Conservation (phyloP, 768 basidiomycete genomes). For the Strobilomyces dryophilus region DNA sequence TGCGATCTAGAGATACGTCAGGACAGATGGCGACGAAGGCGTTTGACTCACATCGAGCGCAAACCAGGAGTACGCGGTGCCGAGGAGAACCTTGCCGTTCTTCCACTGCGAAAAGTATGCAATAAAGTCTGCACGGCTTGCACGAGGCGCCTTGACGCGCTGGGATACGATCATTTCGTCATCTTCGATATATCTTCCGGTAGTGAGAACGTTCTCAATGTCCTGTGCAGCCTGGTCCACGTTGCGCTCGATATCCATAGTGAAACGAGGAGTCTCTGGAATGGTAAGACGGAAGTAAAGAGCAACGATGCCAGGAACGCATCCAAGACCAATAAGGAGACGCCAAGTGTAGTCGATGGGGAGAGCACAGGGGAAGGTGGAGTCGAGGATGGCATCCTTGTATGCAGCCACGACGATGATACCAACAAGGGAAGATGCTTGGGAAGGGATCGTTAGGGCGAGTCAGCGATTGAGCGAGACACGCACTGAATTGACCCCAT, state of each 20-base stretch:
- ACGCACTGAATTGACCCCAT: constrained; percentile 76
- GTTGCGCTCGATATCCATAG: constrained; percentile 89
- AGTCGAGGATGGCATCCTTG: constrained; percentile 53
- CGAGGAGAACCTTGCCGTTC: constrained; percentile 77
- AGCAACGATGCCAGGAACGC: constrained; percentile 73
- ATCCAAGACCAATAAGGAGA: constrained; percentile 83
- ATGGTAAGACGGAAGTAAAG: constrained; percentile 93
- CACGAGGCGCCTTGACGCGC: constrained; percentile 65
- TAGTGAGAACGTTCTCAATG: constrained; percentile 62
- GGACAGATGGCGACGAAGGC: neutral
- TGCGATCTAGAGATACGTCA: constrained; percentile 51
- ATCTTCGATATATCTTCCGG: constrained; percentile 44
- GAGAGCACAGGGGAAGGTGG: constrained; percentile 34
- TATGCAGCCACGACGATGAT: constrained; percentile 62
- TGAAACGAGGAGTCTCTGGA: constrained; percentile 87
- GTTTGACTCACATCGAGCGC: constrained; percentile 65
- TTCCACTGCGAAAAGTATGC: constrained; percentile 66
- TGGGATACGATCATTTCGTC: constrained; percentile 47
- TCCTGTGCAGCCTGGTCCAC: constrained; percentile 70
- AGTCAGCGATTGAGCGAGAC: neutral
- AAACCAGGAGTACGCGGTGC: constrained; percentile 83
- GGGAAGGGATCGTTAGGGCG: neutral
- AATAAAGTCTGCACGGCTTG: constrained; percentile 62
- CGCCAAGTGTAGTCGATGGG: constrained; percentile 82
- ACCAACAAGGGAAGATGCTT: constrained; percentile 64